A percentile compares a stretch with the other conserved stretches of the same genome.
Conservation (phyloP, 306 rosid genomes). For the Heteromeles arbutifolia region DNA sequence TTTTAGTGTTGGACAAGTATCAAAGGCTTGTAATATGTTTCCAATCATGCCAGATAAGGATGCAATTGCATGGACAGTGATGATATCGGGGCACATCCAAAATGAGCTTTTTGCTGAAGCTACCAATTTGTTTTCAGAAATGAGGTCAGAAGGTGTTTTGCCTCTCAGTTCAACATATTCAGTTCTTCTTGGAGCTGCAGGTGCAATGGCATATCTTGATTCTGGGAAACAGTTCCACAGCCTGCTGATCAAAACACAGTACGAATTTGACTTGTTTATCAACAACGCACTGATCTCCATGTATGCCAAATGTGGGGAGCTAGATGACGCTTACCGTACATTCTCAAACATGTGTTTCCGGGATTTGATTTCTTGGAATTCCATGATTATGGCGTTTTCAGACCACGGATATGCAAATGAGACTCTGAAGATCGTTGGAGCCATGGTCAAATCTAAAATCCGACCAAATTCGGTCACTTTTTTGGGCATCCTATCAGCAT, state of each 20-base stretch:
- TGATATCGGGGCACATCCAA: slow-evolving; percentile 59
- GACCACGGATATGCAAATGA: slow-evolving; percentile 46
- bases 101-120: slow-evolving; percentile 62
- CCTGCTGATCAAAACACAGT: slow-evolving; percentile 44
- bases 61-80: slow-evolving; percentile 61
- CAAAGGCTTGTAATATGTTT: slow-evolving; percentile 46
- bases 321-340: slow-evolving; percentile 40
- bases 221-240: slow-evolving; percentile 61
- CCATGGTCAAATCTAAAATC: slow-evolving; percentile 44
- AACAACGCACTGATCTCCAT: slow-evolving; percentile 68
- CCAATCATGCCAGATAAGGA: slow-evolving; percentile 56
- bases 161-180: slow-evolving; percentile 51
- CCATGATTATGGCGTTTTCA: slow-evolving; percentile 66
- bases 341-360: slow-evolving; percentile 50
- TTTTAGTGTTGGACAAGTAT: slow-evolving; percentile 47
- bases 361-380: slow-evolving; percentile 67
- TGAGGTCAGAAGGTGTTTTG: slow-evolving; percentile 42
- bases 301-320: slow-evolving; percentile 81
- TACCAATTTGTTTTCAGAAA: slow-evolving; percentile 34
- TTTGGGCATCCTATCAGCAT: slow-evolving; percentile 59
- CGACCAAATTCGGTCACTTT: slow-evolving; percentile 57
- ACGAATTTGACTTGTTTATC: slow-evolving; percentile 44
- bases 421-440: slow-evolving; percentile 37
- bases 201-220: slow-evolving; percentile 74
- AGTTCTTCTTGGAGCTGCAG: slow-evolving; percentile 67